Evolutionary conservation across 352 stramenopile species (phyloP).

Genomic region (Globisporangium lucens): DNA sequence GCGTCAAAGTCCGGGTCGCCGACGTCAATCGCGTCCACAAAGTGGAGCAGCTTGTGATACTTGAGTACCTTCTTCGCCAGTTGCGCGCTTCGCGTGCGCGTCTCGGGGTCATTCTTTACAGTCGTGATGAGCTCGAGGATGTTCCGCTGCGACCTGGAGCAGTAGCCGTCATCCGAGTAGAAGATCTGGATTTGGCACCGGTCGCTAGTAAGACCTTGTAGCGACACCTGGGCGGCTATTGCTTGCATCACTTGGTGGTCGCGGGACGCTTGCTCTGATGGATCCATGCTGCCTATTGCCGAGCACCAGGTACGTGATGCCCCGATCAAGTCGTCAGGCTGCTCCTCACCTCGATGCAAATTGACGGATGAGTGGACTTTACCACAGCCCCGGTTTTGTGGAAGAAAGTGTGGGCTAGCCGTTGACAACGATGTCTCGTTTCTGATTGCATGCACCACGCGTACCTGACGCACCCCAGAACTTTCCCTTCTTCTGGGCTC

Average conservation of each 20-base stretch:
- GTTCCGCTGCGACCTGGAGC: not conserved
- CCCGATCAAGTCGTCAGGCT: too few relatives aligned
- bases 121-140: conserved; percentile 1
- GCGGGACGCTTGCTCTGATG: not conserved
- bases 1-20: conserved; percentile 24
- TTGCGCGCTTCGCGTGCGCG: conserved; percentile 9
- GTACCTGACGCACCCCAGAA: too few relatives aligned
- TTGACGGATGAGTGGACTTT: too few relatives aligned
- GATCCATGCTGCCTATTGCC: not conserved
- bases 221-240: too few relatives aligned
- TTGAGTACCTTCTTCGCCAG: conserved; percentile 24
- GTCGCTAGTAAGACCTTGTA: not conserved
- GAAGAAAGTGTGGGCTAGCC: too few relatives aligned
- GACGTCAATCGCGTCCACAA: conserved; percentile 25
- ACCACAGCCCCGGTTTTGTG: too few relatives aligned
- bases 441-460: too few relatives aligned
- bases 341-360: too few relatives aligned
- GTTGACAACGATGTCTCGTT: too few relatives aligned
- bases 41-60: conserved; percentile 28
- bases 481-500: too few relatives aligned
- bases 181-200: not conserved
- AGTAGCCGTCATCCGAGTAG: conserved; percentile 1
- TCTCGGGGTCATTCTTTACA: conserved; percentile 9
- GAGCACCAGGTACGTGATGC: too few relatives aligned
- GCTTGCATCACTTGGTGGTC: too few relatives aligned